A percentile compares a stretch with the other conserved stretches of the same genome.
These are phyloP conservation scores for Mrakiaceae sp. DNA, from an alignment of 1,284 basidiomycete species.

Conservation along the genomic window DNA sequence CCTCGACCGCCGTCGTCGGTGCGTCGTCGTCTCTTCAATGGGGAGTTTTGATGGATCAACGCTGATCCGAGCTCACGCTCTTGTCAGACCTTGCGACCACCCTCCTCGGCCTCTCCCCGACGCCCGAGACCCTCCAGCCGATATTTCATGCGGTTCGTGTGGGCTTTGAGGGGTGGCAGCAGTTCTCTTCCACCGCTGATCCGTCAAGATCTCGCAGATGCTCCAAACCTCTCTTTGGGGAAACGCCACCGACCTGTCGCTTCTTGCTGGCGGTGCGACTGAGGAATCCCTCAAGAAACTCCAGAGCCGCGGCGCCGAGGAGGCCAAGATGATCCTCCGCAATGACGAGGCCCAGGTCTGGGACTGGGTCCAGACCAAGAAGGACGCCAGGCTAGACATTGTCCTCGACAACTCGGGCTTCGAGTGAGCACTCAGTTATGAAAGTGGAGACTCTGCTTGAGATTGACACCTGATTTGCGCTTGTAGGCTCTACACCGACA, in stretches of 20 bases:
- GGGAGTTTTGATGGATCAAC: conserved; percentile 41
- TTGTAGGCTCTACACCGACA: conserved; percentile 75
- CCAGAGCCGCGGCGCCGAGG: conserved; percentile 65
- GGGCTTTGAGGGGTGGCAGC: conserved; percentile 57
- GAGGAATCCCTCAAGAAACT: conserved; percentile 67
- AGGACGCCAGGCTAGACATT: conserved; percentile 63
- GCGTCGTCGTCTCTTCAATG: conserved; percentile 19
- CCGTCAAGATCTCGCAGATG: not conserved
- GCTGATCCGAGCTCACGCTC: conserved; percentile 41
- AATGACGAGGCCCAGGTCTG: conserved; percentile 73
- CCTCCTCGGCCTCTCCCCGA: conserved; percentile 1
- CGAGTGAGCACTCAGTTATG: conserved; percentile 43
- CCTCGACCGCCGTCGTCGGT: conserved; percentile 67
- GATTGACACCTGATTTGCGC: not conserved
- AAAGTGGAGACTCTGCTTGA: not conserved
- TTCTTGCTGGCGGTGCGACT: conserved; percentile 32
- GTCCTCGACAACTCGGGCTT: conserved; percentile 91
- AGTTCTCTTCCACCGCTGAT: not conserved
- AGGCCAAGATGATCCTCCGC: conserved; percentile 65
- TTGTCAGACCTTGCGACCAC: conserved; percentile 4
- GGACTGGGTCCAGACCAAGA: conserved; percentile 49
- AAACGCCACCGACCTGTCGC: conserved; percentile 52
- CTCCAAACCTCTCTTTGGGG: conserved; percentile 43
- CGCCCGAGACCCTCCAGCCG: conserved; percentile 37
- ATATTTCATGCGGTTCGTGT: conserved; percentile 58